phyloP scores from a whole-genome alignment of 805 yeast genomes.

The Cyberlindnera maritima region DNA sequence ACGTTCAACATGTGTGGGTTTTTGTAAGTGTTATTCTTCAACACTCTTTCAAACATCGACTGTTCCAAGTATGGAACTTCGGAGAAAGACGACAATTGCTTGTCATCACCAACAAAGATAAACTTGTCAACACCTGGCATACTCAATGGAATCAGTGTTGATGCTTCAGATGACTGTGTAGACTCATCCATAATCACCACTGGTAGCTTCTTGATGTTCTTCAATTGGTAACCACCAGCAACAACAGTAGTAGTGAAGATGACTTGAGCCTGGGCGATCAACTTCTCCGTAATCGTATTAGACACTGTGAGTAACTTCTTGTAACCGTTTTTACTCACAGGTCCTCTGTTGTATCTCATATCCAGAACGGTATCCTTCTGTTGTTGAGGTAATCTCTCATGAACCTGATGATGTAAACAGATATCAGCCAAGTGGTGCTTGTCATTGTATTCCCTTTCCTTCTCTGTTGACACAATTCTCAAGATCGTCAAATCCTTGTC shows the following conservation, averaged over 20 bases:
- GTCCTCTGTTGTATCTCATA: constrained; percentile 41
- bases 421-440: constrained; percentile 57
- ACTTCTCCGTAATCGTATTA: constrained; percentile 43
- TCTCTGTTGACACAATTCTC: constrained; percentile 57
- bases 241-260: constrained; percentile 72
- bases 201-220: constrained; percentile 58
- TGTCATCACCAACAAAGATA: constrained; percentile 74
- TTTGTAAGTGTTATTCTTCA: constrained; percentile 57
- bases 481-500: constrained; percentile 48
- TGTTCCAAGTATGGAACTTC: constrained; percentile 63
- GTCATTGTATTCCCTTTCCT: constrained; percentile 57
- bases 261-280: constrained; percentile 63
- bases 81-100: constrained; percentile 69
- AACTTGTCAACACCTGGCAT: constrained; percentile 65
- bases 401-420: constrained; percentile 62
- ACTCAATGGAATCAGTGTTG: constrained; percentile 67
- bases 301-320: constrained; percentile 46
- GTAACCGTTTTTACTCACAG: constrained; percentile 45
- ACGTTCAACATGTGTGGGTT: constrained; percentile 68
- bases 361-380: constrained; percentile 42
- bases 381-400: constrained; percentile 44
- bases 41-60: constrained; percentile 66
- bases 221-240: constrained; percentile 65
- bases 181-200: constrained; percentile 78
- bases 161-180: constrained; percentile 73